These are phyloP conservation scores for Hymenoscyphus linearis DNA, from an alignment of 2,329 filamentous ascomycete genomes.

Conservation along the genomic window DNA sequence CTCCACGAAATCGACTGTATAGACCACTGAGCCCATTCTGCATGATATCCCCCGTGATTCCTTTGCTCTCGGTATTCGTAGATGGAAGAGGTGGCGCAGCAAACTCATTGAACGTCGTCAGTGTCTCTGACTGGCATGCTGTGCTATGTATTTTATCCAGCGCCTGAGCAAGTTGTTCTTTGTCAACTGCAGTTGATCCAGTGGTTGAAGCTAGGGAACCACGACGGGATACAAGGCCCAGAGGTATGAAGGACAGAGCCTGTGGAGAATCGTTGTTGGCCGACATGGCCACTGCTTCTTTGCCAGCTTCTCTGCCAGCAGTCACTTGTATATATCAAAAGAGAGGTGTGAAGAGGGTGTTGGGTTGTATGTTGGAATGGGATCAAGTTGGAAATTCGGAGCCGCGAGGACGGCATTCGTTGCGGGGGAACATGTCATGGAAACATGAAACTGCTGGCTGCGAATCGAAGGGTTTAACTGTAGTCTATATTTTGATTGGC, in stretches of 20 bases:
- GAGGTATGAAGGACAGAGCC: slow-evolving; percentile 19
- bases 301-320: neutral
- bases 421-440: slow-evolving; percentile 22
- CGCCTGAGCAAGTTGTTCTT: slow-evolving; percentile 68
- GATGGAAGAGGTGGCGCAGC: slow-evolving; percentile 60
- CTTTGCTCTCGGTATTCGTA: slow-evolving; percentile 60
- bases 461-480: neutral
- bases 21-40: slow-evolving; percentile 85
- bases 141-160: slow-evolving; percentile 85
- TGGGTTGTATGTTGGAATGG: neutral
- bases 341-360: neutral
- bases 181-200: slow-evolving; percentile 52
- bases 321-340: neutral
- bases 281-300: slow-evolving; percentile 25
- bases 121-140: slow-evolving; percentile 75
- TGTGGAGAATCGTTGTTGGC: slow-evolving; percentile 24
- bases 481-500: neutral
- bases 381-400: slow-evolving; percentile 9
- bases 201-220: slow-evolving; percentile 46
- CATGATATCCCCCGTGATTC: slow-evolving; percentile 65
- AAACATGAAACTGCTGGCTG: neutral
- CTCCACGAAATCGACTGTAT: slow-evolving; percentile 79
- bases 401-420: slow-evolving; percentile 19
- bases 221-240: slow-evolving; percentile 32
- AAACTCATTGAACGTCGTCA: slow-evolving; percentile 95